Percentiles rank a stretch among this genome's conserved stretches.
Conservation (phyloP, 2,329 filamentous ascomycete genomes). For the Sporothrix pseudoabietina region DNA sequence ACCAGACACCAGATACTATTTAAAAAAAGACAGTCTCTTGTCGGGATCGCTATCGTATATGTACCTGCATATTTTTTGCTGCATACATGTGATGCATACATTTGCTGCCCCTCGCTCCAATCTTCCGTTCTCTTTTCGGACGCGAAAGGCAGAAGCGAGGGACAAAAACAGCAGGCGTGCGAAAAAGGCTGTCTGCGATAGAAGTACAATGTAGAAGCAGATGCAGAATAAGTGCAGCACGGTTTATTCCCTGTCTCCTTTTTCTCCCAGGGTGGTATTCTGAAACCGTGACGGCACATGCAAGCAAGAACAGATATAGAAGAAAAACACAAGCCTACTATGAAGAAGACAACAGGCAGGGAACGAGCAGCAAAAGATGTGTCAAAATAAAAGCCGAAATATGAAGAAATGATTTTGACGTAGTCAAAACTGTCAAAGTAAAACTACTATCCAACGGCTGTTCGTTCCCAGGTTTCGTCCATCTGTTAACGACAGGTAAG, state of each 20-base stretch:
- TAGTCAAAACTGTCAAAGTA: not conserved
- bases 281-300: slow-evolving; percentile 9
- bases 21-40: not conserved
- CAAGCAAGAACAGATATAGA: not conserved
- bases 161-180: not conserved
- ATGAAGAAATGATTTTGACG: not conserved
- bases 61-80: not conserved
- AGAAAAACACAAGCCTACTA: too few relatives aligned
- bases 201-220: not conserved
- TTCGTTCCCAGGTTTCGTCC: slow-evolving; percentile 14
- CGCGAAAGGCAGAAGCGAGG: not conserved
- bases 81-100: too few relatives aligned
- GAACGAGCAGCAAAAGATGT: not conserved
- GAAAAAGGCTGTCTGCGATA: not conserved
- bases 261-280: not conserved
- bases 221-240: not conserved
- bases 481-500: not conserved
- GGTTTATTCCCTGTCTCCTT: not conserved
- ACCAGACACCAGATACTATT: not conserved
- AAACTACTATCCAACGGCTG: not conserved
- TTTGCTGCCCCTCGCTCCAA: not conserved
- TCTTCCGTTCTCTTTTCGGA: slow-evolving; percentile 21
- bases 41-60: not conserved
- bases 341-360: not conserved
- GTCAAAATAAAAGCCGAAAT: not conserved